phyloP scores from a whole-genome alignment of 495 filamentous ascomycete genomes.

The Entonaema liquescens region DNA sequence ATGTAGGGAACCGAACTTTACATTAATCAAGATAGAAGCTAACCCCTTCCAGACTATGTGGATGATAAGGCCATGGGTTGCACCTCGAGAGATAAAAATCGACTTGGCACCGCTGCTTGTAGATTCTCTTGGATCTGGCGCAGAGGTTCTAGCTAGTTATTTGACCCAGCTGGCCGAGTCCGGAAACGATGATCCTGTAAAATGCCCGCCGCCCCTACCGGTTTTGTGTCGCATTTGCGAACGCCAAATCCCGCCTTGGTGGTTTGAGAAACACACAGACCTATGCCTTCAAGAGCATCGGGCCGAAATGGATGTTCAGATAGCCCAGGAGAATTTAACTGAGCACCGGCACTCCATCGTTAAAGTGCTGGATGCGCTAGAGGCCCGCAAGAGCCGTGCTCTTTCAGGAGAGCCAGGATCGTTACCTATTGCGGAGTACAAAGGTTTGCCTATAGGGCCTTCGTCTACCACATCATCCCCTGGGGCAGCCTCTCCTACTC shows the following conservation, averaged over 20 bases:
- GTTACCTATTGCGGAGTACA: constrained; percentile 81
- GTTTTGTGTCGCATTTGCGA: constrained; percentile 97
- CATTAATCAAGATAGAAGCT: constrained; percentile 29
- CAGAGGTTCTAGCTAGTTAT: constrained; percentile 93
- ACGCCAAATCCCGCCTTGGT: constrained; percentile 97
- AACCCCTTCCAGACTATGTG: constrained; percentile 84
- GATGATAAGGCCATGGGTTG: constrained; percentile 95
- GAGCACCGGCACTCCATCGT: constrained; percentile 97
- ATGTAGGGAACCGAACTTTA: constrained; percentile 68
- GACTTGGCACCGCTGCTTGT: constrained; percentile 91
- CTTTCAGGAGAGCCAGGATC: constrained; percentile 66
- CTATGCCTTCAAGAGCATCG: constrained; percentile 94
- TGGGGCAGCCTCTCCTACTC: constrained; percentile 71
- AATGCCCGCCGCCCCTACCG: constrained; percentile 85
- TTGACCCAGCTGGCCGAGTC: constrained; percentile 88
- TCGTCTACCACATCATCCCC: constrained; percentile 65
- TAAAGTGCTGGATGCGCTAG: constrained; percentile 89
- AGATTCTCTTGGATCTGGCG: constrained; percentile 91
- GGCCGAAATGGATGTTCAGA: constrained; percentile 96
- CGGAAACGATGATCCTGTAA: constrained; percentile 79
- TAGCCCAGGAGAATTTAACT: constrained; percentile 90
- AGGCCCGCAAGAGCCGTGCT: constrained; percentile 77
- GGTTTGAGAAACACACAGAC: constrained; percentile 99
- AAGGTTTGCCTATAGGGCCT: constrained; percentile 88
- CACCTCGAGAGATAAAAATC: constrained; percentile 91